Evolutionary conservation across 495 filamentous ascomycete genomes (phyloP).

Genomic region (Endocarpon pusillum): DNA sequence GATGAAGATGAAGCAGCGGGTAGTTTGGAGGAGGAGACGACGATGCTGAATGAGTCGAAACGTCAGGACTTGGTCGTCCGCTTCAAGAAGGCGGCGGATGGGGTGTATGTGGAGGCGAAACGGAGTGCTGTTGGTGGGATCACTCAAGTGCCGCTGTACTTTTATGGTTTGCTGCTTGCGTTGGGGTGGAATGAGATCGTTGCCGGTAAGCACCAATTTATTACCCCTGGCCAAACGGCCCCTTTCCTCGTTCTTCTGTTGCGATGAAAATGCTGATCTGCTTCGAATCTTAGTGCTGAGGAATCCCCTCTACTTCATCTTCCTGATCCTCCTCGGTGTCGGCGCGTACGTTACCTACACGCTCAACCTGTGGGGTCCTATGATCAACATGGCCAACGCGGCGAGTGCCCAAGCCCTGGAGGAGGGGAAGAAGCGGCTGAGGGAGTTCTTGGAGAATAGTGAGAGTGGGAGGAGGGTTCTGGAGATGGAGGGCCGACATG

Average conservation of each 20-base stretch:
- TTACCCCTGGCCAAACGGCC: slow-evolving; percentile 2
- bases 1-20: slow-evolving; percentile 77
- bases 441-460: slow-evolving; percentile 69
- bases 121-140: slow-evolving; percentile 89
- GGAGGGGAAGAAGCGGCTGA: slow-evolving; percentile 72
- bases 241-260: neutral
- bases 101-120: slow-evolving; percentile 94
- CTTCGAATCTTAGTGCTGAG: slow-evolving; percentile 48
- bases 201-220: slow-evolving; percentile 61
- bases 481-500: slow-evolving; percentile 33
- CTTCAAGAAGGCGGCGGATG: slow-evolving; percentile 95
- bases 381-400: slow-evolving; percentile 83
- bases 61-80: slow-evolving; percentile 75
- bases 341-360: slow-evolving; percentile 78
- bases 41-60: slow-evolving; percentile 75
- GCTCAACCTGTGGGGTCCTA: slow-evolving; percentile 89
- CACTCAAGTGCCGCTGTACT: slow-evolving; percentile 85
- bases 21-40: slow-evolving; percentile 89
- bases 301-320: slow-evolving; percentile 82
- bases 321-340: slow-evolving; percentile 57
- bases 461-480: slow-evolving; percentile 68
- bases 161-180: slow-evolving; percentile 74
- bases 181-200: slow-evolving; percentile 95
- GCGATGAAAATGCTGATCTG: neutral
- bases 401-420: slow-evolving; percentile 72